Percentiles rank a stretch among this genome's conserved stretches.
Evolutionary conservation across 2,329 filamentous ascomycete genomes (phyloP).

Genomic region (Stachybotrys chartarum): DNA sequence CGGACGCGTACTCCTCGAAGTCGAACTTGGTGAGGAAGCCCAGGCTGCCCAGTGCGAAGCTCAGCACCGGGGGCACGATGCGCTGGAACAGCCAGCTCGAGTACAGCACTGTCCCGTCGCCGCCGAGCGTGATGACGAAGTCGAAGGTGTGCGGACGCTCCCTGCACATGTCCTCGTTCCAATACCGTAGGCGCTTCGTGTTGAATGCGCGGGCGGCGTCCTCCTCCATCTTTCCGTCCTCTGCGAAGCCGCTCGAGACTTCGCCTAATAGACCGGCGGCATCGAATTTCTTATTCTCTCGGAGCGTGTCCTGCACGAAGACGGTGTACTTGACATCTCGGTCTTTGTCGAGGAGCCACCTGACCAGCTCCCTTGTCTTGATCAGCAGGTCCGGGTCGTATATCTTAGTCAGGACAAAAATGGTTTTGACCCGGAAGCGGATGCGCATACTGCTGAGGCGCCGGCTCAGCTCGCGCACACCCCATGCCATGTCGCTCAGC

Average conservation of each 20-base stretch:
- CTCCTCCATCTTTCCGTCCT: slow-evolving; percentile 23
- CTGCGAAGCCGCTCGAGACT: slow-evolving; percentile 36
- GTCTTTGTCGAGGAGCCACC: slow-evolving; percentile 73
- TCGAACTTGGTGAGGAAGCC: slow-evolving; percentile 97
- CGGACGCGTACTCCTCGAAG: slow-evolving; percentile 66
- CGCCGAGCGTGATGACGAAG: slow-evolving; percentile 85
- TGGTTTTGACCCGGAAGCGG: slow-evolving; percentile 70
- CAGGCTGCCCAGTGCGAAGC: slow-evolving; percentile 83
- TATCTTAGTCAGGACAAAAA: slow-evolving; percentile 90
- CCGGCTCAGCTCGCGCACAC: slow-evolving; percentile 83
- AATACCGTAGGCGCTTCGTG: slow-evolving; percentile 62
- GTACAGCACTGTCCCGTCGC: slow-evolving; percentile 95
- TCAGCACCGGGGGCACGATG: slow-evolving; percentile 87
- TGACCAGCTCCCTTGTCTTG: slow-evolving; percentile 68
- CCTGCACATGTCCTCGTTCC: slow-evolving; percentile 73
- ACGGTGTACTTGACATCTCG: slow-evolving; percentile 65
- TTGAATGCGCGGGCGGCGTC: slow-evolving; percentile 28
- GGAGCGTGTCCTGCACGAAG: slow-evolving; percentile 73
- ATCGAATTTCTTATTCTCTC: slow-evolving; percentile 67
- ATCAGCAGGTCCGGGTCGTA: slow-evolving; percentile 74
- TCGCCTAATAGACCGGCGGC: slow-evolving; percentile 60
- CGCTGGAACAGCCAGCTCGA: slow-evolving; percentile 96
- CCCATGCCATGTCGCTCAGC: slow-evolving; percentile 93
- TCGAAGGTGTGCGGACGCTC: slow-evolving; percentile 82
- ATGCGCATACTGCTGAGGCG: slow-evolving; percentile 77